Conservation (phyloP, 257 asterid species). For the Mitragyna speciosa region DNA sequence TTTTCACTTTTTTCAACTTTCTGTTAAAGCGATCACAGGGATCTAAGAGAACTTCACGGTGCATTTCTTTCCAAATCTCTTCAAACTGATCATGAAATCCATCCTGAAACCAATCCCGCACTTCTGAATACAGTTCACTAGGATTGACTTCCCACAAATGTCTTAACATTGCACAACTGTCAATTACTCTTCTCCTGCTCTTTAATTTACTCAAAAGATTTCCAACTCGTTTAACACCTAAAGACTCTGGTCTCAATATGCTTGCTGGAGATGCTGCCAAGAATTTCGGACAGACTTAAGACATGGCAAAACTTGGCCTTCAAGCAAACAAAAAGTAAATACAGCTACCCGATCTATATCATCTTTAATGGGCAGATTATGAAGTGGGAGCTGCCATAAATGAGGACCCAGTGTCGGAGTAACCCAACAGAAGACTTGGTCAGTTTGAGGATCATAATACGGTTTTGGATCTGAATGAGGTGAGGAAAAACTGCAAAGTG, state of each 20-base stretch:
- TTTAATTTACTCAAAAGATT: slow-evolving; percentile 55
- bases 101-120: slow-evolving; percentile 64
- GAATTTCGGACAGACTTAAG: slow-evolving; percentile 43
- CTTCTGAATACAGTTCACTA: slow-evolving; percentile 47
- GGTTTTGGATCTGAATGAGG: slow-evolving; percentile 79
- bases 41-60: slow-evolving; percentile 18
- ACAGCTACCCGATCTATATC: slow-evolving; percentile 45
- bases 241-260: slow-evolving; percentile 71
- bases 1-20: not conserved
- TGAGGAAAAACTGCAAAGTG: slow-evolving; percentile 71
- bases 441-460: slow-evolving; percentile 51
- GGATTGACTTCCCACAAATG: slow-evolving; percentile 53
- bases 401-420: slow-evolving; percentile 75
- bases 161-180: slow-evolving; percentile 50
- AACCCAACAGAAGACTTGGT: slow-evolving; percentile 67
- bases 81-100: slow-evolving; percentile 20
- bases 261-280: slow-evolving; percentile 66
- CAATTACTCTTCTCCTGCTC: slow-evolving; percentile 41
- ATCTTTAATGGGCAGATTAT: slow-evolving; percentile 56
- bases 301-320: slow-evolving; percentile 79
- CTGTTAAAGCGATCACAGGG: slow-evolving; percentile 10
- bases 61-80: slow-evolving; percentile 24
- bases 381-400: slow-evolving; percentile 71
- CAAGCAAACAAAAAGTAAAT: slow-evolving; percentile 64
- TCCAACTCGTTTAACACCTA: slow-evolving; percentile 64